These are phyloP conservation scores for Ogataea paradorogensis DNA, from an alignment of 805 yeast genomes.

Conservation along the genomic window DNA sequence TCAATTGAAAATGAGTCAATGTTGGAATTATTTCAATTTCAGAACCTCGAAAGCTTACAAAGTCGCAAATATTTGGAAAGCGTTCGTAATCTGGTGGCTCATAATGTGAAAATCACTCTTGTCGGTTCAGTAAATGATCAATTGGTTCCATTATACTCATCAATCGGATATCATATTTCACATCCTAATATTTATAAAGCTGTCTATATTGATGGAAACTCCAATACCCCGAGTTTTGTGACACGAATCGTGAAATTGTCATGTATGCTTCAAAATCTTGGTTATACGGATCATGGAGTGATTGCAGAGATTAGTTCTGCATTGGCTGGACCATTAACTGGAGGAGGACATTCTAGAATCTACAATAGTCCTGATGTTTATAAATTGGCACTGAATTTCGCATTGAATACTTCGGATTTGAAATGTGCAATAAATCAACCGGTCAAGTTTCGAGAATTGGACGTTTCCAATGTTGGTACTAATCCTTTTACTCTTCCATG, in stretches of 20 bases:
- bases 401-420: constrained; percentile 61
- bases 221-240: constrained; percentile 77
- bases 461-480: constrained; percentile 60
- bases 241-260: constrained; percentile 71
- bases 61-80: constrained; percentile 69
- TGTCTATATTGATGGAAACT: constrained; percentile 80
- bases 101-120: constrained; percentile 74
- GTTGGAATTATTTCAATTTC: constrained; percentile 84
- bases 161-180: constrained; percentile 72
- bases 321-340: constrained; percentile 86
- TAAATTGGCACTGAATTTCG: constrained; percentile 69
- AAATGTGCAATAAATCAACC: constrained; percentile 27
- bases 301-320: constrained; percentile 77
- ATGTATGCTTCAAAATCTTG: constrained; percentile 69
- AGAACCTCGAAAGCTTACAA: constrained; percentile 67
- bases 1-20: constrained; percentile 87
- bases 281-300: constrained; percentile 81
- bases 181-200: constrained; percentile 93
- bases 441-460: constrained; percentile 39
- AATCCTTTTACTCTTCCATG: constrained; percentile 91
- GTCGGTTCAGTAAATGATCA: constrained; percentile 94
- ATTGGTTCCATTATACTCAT: constrained; percentile 86
- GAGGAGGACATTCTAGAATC: constrained; percentile 91
- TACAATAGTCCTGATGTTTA: constrained; percentile 86
- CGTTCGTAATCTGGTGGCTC: constrained; percentile 57